phyloP scores from a whole-genome alignment of 164 flowering plant species.

The Aristolochia contorta region DNA sequence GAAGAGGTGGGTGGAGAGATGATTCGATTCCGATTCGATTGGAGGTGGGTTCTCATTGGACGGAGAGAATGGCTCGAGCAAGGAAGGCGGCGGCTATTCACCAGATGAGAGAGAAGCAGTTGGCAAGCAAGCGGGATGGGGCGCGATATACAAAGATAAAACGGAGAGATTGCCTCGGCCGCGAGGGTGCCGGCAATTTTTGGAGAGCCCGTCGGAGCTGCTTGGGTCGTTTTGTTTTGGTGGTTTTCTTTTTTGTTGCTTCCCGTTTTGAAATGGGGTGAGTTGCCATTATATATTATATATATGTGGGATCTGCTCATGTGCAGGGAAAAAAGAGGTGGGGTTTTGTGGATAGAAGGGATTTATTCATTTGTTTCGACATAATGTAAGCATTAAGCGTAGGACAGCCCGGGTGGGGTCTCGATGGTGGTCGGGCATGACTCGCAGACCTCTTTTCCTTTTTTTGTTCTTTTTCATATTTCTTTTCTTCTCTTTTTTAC shows the following conservation, averaged over 20 bases:
- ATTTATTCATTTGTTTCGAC: conserved; percentile 1
- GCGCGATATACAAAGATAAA: background rate
- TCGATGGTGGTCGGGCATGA: conserved; percentile 3
- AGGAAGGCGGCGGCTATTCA: background rate
- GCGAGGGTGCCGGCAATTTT: background rate
- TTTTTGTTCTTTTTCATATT: no score
- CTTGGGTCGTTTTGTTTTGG: background rate
- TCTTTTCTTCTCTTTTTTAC: no score
- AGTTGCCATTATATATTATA: background rate
- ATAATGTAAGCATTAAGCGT: no score
- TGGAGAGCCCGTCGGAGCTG: background rate
- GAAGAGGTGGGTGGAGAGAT: background rate
- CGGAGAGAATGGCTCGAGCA: background rate
- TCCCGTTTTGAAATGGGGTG: background rate
- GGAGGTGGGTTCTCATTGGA: background rate
- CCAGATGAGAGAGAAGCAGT: background rate
- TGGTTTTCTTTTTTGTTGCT: background rate
- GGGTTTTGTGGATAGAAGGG: conserved; percentile 4
- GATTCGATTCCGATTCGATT: background rate
- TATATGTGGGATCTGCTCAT: no score
- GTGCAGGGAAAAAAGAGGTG: background rate
- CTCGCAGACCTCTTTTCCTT: background rate
- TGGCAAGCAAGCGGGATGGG: background rate
- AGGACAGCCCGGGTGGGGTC: no score
- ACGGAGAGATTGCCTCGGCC: background rate